Evolutionary conservation across 257 asterid species (phyloP), one percentile per base, ranked within the genome.

Genomic region (Avicennia marina): DNA sequence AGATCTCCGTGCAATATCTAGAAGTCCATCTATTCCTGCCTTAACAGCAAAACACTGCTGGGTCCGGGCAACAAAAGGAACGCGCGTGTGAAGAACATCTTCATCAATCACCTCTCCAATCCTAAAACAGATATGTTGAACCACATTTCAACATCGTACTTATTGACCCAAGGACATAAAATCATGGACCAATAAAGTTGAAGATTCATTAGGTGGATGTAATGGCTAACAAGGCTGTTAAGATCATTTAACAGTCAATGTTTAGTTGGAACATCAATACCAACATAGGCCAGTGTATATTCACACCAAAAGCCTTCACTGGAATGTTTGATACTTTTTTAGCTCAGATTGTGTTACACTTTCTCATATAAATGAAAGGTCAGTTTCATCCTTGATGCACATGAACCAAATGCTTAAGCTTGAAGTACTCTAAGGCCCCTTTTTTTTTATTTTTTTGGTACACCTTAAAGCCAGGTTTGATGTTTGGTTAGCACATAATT

Each of bases 1-100:
- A 29, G 98, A 85, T 76, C 95, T 78, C 39, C 98, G 76, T 40
- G 96, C 95, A 68, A 91, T 85, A 75, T 91, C 98, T 54, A 91
- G 81, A 75, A 79, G 75, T 68, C 96, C 96, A 80, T 91, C 98
- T 49, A 75, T 81, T 73, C 96, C 98, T 53, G 95, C 89, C 89
- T 88, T 88, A 63, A 91, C 85, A 70, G 96, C 98, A 80, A 91
- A 91, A 78, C 98, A 91, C 66, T 91, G 98, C 65, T 91, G 96
- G 60, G 95, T 91, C 43, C 94, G 86, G 56, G 95, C 96, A 58
- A 91, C 95, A 78, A 91, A 83, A 59, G 98, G 95, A 71, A 72
- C 94, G 45, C 98, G 86, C 38, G 95, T 78, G 71, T 88, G 96
- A 68, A 91, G 95, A 71, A 84, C 94, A 69, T 88, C 98, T 66